These are phyloP conservation scores for Colletotrichum navitas DNA, from an alignment of 2,329 filamentous ascomycete species.

Conservation along the genomic window DNA sequence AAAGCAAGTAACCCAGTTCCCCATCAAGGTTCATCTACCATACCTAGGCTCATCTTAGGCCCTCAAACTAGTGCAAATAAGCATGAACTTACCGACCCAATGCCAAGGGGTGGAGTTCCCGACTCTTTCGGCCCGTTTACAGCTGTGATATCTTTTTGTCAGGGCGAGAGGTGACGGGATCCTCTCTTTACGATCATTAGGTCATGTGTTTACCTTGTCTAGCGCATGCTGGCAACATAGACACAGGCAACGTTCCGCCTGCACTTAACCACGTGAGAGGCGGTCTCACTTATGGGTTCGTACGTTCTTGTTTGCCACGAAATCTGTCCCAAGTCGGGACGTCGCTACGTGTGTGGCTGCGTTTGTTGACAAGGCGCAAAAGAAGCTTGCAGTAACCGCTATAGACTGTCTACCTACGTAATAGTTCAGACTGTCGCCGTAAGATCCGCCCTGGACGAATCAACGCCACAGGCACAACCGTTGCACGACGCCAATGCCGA, in stretches of 20 bases:
- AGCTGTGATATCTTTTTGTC: not conserved
- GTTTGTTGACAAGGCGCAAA: slow-evolving; percentile 12
- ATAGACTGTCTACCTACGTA: not conserved
- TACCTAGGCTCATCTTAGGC: not conserved
- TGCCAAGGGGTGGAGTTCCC: slow-evolving; percentile 28
- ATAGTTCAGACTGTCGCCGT: not conserved
- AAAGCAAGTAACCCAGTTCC: not conserved
- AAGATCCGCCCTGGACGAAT: not conserved
- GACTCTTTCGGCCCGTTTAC: slow-evolving; percentile 38
- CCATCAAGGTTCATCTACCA: not conserved
- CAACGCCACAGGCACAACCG: slow-evolving; percentile 28
- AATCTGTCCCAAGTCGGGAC: not conserved
- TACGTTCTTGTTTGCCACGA: not conserved
- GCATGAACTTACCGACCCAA: too few relatives aligned
- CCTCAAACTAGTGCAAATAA: too few relatives aligned
- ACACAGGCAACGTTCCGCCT: slow-evolving; percentile 9
- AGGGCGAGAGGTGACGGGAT: too few relatives aligned
- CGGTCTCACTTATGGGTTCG: not conserved
- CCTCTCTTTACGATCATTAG: too few relatives aligned
- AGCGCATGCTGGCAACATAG: not conserved
- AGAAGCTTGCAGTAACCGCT: not conserved
- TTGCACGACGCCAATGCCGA: slow-evolving; percentile 1
- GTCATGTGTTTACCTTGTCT: not conserved
- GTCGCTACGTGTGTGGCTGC: not conserved
- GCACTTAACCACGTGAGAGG: not conserved